These are phyloP conservation scores for Leccinum incarnatum DNA, from an alignment of 768 basidiomycete genomes.

Conservation along the genomic window DNA sequence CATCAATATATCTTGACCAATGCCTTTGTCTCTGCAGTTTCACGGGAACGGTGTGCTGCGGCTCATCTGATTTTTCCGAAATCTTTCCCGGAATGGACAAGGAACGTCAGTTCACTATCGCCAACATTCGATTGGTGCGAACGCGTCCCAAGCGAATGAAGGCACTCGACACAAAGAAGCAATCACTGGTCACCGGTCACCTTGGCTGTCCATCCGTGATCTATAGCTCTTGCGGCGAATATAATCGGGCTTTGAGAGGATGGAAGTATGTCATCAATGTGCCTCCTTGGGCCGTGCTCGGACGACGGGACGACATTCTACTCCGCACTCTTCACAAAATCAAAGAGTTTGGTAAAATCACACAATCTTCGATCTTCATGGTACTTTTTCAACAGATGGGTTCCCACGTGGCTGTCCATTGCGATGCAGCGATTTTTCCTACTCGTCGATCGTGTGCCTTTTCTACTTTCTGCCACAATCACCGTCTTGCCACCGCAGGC, in stretches of 20 bases:
- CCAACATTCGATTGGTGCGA: background rate
- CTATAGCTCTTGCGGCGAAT: background rate
- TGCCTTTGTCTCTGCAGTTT: background rate
- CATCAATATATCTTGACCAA: background rate
- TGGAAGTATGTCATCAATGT: background rate
- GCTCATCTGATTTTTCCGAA: background rate
- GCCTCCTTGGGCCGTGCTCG: background rate
- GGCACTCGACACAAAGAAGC: background rate
- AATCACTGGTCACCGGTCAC: background rate
- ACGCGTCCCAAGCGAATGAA: background rate
- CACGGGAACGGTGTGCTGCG: background rate
- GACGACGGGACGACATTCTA: background rate
- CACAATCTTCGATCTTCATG: background rate
- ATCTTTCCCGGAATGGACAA: background rate
- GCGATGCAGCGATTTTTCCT: background rate
- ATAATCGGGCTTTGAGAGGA: background rate
- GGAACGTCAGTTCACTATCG: background rate
- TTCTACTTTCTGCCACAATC: background rate
- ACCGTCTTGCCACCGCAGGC: background rate
- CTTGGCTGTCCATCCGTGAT: background rate
- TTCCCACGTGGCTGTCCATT: background rate
- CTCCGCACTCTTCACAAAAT: background rate
- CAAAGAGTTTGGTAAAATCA: background rate
- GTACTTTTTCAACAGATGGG: background rate
- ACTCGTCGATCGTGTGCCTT: background rate